Evolutionary conservation across 495 filamentous ascomycete species (phyloP).

Genomic region (Podospora appendiculata): DNA sequence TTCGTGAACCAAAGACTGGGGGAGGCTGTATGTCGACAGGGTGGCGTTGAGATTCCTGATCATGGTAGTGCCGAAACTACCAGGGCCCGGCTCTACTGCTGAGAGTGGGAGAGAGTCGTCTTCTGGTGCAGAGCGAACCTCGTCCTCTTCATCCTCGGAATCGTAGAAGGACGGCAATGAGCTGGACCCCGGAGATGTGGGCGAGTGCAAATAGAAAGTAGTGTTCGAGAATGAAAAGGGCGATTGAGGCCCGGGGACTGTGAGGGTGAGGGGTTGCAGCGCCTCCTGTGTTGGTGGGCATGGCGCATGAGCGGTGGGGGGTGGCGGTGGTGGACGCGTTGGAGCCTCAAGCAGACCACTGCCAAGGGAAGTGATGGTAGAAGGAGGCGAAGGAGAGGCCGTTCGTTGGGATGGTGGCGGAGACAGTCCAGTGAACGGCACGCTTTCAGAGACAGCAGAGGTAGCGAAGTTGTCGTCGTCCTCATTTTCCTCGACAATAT

Average conservation of each 20-base stretch:
- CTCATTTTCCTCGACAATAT: constrained; percentile 45
- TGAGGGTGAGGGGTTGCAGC: not conserved
- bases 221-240: constrained; percentile 11
- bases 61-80: not conserved
- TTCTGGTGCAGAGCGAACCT: constrained; percentile 2
- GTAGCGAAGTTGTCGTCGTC: constrained; percentile 51
- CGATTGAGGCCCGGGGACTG: not conserved
- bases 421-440: constrained; percentile 37
- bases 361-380: not conserved
- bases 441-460: constrained; percentile 33
- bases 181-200: constrained; percentile 12
- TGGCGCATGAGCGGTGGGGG: too few relatives aligned
- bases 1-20: constrained; percentile 18
- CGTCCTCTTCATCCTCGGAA: constrained; percentile 32
- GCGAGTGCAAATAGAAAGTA: constrained; percentile 2
- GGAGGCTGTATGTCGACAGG: constrained; percentile 37
- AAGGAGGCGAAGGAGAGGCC: constrained; percentile 17
- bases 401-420: constrained; percentile 39
- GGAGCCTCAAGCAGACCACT: not conserved
- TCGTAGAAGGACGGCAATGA: constrained; percentile 35
- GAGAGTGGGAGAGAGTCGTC: constrained; percentile 8
- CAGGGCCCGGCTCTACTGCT: not conserved
- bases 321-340: constrained; percentile 5
- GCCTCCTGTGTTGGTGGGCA: not conserved
- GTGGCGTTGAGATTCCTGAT: constrained; percentile 14